Conservation (phyloP, 2,329 filamentous ascomycete genomes). For the Penicillium sp. region DNA sequence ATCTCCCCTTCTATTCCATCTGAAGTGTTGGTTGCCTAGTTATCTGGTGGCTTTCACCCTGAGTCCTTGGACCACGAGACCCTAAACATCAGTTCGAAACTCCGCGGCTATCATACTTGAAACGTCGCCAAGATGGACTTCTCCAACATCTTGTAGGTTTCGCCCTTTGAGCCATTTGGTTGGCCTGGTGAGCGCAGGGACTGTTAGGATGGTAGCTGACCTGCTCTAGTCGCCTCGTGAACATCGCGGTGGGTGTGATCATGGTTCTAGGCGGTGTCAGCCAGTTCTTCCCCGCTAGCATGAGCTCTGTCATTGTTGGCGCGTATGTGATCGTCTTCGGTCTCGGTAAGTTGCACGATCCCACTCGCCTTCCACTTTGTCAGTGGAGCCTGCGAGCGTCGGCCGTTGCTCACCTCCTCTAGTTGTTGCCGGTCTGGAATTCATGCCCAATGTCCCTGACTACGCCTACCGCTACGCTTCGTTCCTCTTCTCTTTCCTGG, state of each 20-base stretch:
- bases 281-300: slow-evolving; percentile 44
- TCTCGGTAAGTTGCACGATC: slow-evolving; percentile 57
- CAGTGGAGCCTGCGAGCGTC: too few species aligned
- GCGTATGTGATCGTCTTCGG: slow-evolving; percentile 90
- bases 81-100: slow-evolving; percentile 8
- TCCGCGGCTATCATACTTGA: too few species aligned
- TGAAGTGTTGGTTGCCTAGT: not conserved
- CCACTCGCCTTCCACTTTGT: not conserved
- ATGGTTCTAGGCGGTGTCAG: slow-evolving; percentile 77
- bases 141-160: slow-evolving; percentile 61
- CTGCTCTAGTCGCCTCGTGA: slow-evolving; percentile 76
- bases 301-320: slow-evolving; percentile 71
- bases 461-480: slow-evolving; percentile 91
- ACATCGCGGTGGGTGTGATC: slow-evolving; percentile 80
- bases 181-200: not conserved
- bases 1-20: not conserved
- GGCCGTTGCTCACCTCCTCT: not conserved
- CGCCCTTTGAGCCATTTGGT: not conserved
- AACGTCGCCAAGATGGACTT: slow-evolving; percentile 67
- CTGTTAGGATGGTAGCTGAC: not conserved
- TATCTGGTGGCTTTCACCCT: not conserved
- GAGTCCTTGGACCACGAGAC: slow-evolving; percentile 6
- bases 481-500: slow-evolving; percentile 96
- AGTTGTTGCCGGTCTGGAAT: slow-evolving; percentile 76
- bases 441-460: slow-evolving; percentile 77